phyloP scores from a whole-genome alignment of 257 asterid genomes.

The Nicotiana undulata region DNA sequence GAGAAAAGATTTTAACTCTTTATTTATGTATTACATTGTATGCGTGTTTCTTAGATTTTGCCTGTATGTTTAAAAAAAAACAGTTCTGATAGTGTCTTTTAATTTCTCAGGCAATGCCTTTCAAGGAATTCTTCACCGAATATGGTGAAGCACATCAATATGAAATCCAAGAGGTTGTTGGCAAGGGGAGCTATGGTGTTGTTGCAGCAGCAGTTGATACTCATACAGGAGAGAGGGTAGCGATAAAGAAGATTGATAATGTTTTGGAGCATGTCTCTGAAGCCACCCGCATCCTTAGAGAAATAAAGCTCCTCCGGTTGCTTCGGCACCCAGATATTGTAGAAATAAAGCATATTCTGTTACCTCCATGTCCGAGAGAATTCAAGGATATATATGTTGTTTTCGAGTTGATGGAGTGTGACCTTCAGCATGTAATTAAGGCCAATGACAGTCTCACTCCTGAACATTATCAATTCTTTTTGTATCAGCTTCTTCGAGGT shows the following conservation, averaged over 20 bases:
- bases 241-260: conserved; percentile 80
- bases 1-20: not conserved
- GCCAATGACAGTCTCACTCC: conserved; percentile 87
- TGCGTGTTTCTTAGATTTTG: not conserved
- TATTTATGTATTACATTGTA: not conserved
- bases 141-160: conserved; percentile 92
- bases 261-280: conserved; percentile 92
- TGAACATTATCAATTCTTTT: conserved; percentile 86
- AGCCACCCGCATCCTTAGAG: conserved; percentile 93
- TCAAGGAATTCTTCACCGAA: conserved; percentile 82
- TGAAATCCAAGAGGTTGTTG: conserved; percentile 91
- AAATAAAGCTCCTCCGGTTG: conserved; percentile 85
- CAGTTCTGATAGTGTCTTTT: not conserved
- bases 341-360: conserved; percentile 83
- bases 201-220: conserved; percentile 97
- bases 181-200: conserved; percentile 96
- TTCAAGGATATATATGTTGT: conserved; percentile 92
- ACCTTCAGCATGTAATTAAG: conserved; percentile 92
- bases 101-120: conserved; percentile 53
- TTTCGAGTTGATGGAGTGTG: conserved; percentile 98
- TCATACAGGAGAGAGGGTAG: conserved; percentile 93
- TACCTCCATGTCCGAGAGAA: conserved; percentile 92
- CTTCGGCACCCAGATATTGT: conserved; percentile 93
- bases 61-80: not conserved
- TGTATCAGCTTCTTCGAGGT: conserved; percentile 95